Evolutionary conservation across 306 rosid genomes (phyloP).

Genomic region (Neltuma alba): DNA sequence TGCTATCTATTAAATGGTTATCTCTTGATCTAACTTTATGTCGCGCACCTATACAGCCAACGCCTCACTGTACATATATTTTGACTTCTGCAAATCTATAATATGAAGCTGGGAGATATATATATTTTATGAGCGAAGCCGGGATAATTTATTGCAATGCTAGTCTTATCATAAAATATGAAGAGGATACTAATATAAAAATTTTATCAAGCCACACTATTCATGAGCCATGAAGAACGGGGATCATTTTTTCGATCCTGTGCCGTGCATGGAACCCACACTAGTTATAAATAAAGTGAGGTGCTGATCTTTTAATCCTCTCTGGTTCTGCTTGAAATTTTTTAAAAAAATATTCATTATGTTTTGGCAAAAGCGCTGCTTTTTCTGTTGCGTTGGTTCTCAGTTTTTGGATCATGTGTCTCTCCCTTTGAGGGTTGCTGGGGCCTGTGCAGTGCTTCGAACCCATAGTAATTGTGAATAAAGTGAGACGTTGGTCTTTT

Average conservation of each 20-base stretch:
- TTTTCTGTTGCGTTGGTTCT: background rate
- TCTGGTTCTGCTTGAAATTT: background rate
- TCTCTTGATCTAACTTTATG: conserved; percentile 45
- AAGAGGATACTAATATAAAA: conserved; percentile 6
- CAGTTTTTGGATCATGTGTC: background rate
- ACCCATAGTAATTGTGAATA: background rate
- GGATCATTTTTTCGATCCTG: background rate
- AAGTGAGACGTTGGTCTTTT: too few relatives aligned
- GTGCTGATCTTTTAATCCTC: conserved; percentile 1
- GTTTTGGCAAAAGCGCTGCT: background rate
- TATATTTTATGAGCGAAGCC: background rate
- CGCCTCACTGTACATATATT: background rate
- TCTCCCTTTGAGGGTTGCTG: background rate
- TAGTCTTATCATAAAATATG: background rate
- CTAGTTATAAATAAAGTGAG: conserved; percentile 31
- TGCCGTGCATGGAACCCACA: background rate
- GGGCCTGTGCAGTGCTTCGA: background rate
- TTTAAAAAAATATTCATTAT: background rate
- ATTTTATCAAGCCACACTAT: background rate
- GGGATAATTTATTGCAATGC: background rate
- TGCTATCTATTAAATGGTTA: conserved; percentile 9
- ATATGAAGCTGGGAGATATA: background rate
- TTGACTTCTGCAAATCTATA: conserved; percentile 25
- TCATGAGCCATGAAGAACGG: background rate
- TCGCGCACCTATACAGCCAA: background rate